phyloP scores from a whole-genome alignment of 371 early-diverging fungal genomes.

The Apophysomyces variabilis region DNA sequence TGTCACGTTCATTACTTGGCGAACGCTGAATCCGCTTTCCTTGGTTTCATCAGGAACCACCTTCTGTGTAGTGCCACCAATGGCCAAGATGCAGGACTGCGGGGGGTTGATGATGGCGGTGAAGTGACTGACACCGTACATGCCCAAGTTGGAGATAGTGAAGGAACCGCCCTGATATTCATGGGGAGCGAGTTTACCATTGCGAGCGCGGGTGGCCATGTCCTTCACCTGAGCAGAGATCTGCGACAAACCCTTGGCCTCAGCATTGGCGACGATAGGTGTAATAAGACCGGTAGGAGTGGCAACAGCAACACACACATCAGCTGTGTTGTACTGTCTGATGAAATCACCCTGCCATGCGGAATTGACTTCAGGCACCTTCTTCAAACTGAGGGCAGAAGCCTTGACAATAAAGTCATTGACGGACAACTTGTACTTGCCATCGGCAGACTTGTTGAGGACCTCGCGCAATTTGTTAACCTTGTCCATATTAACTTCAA shows the following conservation, averaged over 20 bases:
- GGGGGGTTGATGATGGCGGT: conserved; percentile 99
- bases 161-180: conserved; percentile 97
- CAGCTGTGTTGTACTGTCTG: conserved; percentile 91
- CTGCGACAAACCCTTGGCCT: conserved; percentile 82
- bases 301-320: conserved; percentile 95
- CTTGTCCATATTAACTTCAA: conserved; percentile 90
- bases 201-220: conserved; percentile 87
- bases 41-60: conserved; percentile 77
- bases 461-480: conserved; percentile 84
- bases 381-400: conserved; percentile 85
- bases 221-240: conserved; percentile 89
- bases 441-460: conserved; percentile 86
- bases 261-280: conserved; percentile 89
- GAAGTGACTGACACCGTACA: conserved; percentile 94
- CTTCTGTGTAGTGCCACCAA: conserved; percentile 86
- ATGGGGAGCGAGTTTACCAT: conserved; percentile 89
- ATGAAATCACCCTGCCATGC: conserved; percentile 95
- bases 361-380: conserved; percentile 96
- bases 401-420: conserved; percentile 99
- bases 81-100: conserved; percentile 93
- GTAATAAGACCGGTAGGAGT: conserved; percentile 96
- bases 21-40: conserved; percentile 64
- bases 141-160: conserved; percentile 98
- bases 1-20: conserved; percentile 86
- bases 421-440: conserved; percentile 94